Percentiles rank a stretch among this genome's conserved stretches.
Conservation (phyloP, 805 yeast species). For the Scheffersomyces stipitis region DNA sequence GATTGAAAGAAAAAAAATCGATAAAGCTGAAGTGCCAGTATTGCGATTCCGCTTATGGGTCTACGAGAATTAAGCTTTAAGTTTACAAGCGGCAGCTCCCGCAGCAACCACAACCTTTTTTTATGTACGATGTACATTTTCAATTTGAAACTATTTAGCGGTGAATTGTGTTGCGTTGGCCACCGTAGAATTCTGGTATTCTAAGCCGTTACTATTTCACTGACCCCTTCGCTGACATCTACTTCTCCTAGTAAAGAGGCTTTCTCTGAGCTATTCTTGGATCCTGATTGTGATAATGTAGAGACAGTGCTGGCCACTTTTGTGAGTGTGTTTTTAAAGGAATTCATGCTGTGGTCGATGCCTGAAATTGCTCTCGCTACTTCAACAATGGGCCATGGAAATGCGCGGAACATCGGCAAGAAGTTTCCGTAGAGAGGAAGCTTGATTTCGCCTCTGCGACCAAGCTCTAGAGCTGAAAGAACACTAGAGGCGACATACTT, state of each 20-base stretch:
- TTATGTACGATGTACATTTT: too few relatives aligned
- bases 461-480: slow-evolving; percentile 54
- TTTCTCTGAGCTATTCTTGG: not conserved
- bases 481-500: slow-evolving; percentile 60
- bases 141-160: too few relatives aligned
- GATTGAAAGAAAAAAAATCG: too few relatives aligned
- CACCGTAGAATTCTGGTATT: too few relatives aligned
- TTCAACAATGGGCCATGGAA: slow-evolving; percentile 70
- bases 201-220: too few relatives aligned
- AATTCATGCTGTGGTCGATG: slow-evolving; percentile 56
- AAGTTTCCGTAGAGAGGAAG: slow-evolving; percentile 76
- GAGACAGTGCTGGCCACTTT: slow-evolving; percentile 10
- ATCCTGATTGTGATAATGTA: not conserved
- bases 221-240: too few relatives aligned
- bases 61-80: too few relatives aligned
- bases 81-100: too few relatives aligned
- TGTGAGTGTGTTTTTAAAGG: slow-evolving; percentile 16
- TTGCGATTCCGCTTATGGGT: too few relatives aligned
- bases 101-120: too few relatives aligned
- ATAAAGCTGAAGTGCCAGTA: too few relatives aligned
- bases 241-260: not conserved
- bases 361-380: slow-evolving; percentile 60
- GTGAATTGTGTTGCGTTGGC: too few relatives aligned
- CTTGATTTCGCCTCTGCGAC: slow-evolving; percentile 66
- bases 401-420: slow-evolving; percentile 66